These are phyloP conservation scores for Rugonectria rugulosa DNA, from an alignment of 2,329 filamentous ascomycete species.

Conservation along the genomic window DNA sequence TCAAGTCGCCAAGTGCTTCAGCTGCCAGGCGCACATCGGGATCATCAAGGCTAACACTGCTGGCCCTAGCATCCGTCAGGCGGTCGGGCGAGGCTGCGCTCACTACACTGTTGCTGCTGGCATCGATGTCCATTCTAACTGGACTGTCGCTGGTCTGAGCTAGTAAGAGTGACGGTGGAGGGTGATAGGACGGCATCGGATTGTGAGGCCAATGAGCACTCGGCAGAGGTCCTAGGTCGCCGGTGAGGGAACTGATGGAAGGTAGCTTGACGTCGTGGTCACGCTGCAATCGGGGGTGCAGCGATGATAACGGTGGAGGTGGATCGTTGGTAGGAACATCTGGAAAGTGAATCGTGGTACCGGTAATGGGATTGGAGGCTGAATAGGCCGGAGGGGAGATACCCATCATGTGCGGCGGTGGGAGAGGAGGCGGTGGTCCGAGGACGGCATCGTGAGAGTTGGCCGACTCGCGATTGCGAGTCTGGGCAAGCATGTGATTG, in stretches of 20 bases:
- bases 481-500: slow-evolving; percentile 54
- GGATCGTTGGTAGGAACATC: slow-evolving; percentile 40
- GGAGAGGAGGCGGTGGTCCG: slow-evolving; percentile 39
- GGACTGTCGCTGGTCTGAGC: slow-evolving; percentile 53
- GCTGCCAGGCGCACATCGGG: slow-evolving; percentile 75
- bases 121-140: slow-evolving; percentile 58
- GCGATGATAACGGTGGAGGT: slow-evolving; percentile 31
- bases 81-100: slow-evolving; percentile 56
- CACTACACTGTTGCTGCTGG: slow-evolving; percentile 48
- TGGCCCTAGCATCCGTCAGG: slow-evolving; percentile 53
- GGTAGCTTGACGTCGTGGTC: slow-evolving; percentile 44
- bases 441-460: slow-evolving; percentile 34
- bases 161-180: slow-evolving; percentile 24
- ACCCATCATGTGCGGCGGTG: slow-evolving; percentile 33
- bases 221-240: slow-evolving; percentile 37
- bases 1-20: slow-evolving; percentile 77
- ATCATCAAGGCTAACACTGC: slow-evolving; percentile 68
- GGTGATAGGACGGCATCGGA: slow-evolving; percentile 55
- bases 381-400: slow-evolving; percentile 37
- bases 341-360: slow-evolving; percentile 39
- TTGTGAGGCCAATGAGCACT: slow-evolving; percentile 55
- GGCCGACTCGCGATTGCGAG: slow-evolving; percentile 34
- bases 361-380: slow-evolving; percentile 22
- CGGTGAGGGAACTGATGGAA: slow-evolving; percentile 47
- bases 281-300: slow-evolving; percentile 32